These are phyloP conservation scores for Phytophthora chlamydospora DNA, from an alignment of 352 stramenopile species.

Conservation along the genomic window DNA sequence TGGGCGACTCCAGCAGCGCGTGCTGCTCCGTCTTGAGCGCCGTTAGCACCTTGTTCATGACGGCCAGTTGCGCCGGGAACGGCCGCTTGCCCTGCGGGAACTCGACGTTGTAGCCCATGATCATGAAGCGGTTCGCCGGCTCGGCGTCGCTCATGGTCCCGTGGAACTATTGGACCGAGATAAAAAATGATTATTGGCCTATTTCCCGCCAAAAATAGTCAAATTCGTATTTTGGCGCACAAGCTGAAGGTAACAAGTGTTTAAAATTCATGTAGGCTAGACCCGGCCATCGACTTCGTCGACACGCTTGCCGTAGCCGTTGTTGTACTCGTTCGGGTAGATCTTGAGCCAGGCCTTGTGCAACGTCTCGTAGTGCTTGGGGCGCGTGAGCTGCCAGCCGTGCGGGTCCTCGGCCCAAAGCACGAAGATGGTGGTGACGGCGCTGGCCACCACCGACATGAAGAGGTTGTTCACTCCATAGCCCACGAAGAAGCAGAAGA, in stretches of 20 bases:
- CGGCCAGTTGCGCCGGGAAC: conserved; percentile 84
- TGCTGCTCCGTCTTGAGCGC: conserved; percentile 84
- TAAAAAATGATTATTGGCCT: not conserved
- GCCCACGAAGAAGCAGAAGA: conserved; percentile 78
- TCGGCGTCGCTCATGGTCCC: conserved; percentile 14
- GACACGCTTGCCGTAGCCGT: conserved; percentile 72
- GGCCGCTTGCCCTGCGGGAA: conserved; percentile 83
- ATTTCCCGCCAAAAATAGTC: conserved; percentile 2
- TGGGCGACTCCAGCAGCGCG: conserved; percentile 85
- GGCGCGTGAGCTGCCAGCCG: conserved; percentile 75
- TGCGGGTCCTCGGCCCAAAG: conserved; percentile 84
- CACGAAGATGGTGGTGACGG: conserved; percentile 86
- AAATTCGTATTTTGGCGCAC: not conserved
- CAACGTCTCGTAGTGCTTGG: conserved; percentile 71
- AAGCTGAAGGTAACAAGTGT: no score
- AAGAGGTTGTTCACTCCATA: conserved; percentile 72
- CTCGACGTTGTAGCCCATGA: conserved; percentile 86
- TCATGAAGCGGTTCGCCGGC: conserved; percentile 42
- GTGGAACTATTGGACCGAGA: not conserved
- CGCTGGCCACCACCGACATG: conserved; percentile 79
- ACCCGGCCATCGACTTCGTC: conserved; percentile 18
- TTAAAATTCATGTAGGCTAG: conserved; percentile 3
- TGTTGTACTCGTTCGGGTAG: conserved; percentile 87
- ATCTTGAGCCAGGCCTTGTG: conserved; percentile 83
- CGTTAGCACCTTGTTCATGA: conserved; percentile 88